These are phyloP conservation scores for Exophiala bonariae DNA, from an alignment of 2,329 filamentous ascomycete species.

Conservation along the genomic window DNA sequence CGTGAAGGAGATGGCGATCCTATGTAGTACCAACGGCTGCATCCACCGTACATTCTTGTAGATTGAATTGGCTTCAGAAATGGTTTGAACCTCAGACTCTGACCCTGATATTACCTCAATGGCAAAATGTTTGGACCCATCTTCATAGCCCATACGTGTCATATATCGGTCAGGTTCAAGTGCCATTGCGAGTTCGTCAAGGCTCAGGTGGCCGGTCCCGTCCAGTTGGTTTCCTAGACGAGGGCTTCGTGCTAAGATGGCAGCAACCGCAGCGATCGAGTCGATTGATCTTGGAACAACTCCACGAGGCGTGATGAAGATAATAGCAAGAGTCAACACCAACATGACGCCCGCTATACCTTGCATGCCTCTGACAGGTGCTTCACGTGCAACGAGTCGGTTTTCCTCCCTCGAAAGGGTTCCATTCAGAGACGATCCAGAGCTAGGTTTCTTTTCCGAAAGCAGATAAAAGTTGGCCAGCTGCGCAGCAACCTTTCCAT, in stretches of 20 bases:
- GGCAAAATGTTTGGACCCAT: constrained; percentile 15
- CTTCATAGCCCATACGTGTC: constrained; percentile 11
- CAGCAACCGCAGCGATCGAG: constrained; percentile 19
- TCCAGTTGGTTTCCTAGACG: constrained; percentile 11
- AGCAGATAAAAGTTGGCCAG: constrained; percentile 20
- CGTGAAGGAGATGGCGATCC: constrained; percentile 14
- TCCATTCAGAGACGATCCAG: constrained; percentile 8
- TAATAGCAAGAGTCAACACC: constrained; percentile 12
- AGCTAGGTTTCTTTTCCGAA: background rate
- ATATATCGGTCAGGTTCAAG: constrained; percentile 12
- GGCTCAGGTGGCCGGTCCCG: constrained; percentile 15
- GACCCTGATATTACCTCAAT: constrained; percentile 9
- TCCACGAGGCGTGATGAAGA: constrained; percentile 14
- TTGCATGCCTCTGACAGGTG: constrained; percentile 20
- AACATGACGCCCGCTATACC: constrained; percentile 13
- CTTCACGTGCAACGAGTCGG: constrained; percentile 10
- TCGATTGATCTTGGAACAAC: constrained; percentile 21
- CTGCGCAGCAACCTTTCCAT: constrained; percentile 14
- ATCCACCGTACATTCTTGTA: constrained; percentile 14
- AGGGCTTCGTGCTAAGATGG: constrained; percentile 21
- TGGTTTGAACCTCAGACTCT: background rate
- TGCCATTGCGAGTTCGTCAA: constrained; percentile 7
- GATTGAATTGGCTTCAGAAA: background rate
- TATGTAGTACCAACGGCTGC: constrained; percentile 17
- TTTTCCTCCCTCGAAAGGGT: constrained; percentile 13